Percentiles rank a stretch among this genome's conserved stretches.
Evolutionary conservation across 1,284 basidiomycete genomes (phyloP).

Genomic region (Vanrija sp.): DNA sequence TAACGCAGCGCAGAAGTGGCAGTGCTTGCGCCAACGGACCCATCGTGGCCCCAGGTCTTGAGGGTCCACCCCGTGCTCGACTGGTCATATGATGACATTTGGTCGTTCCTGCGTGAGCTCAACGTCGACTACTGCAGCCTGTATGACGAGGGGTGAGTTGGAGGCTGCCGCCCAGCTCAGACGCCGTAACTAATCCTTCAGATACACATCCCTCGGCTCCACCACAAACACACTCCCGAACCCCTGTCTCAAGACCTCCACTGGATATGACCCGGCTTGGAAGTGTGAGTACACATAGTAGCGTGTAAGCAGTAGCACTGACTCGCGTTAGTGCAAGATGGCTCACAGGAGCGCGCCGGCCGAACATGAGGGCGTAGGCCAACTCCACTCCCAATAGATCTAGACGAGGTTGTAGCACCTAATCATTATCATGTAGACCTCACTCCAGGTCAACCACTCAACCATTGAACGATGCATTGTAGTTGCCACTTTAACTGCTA

Average conservation of each 20-base stretch:
- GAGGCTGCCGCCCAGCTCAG: no score
- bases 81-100: conserved; percentile 86
- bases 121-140: conserved; percentile 78
- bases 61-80: conserved; percentile 94
- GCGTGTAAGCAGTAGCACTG: not conserved
- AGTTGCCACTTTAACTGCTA: not conserved
- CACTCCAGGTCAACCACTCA: not conserved
- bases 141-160: conserved; percentile 79
- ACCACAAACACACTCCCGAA: conserved; percentile 92
- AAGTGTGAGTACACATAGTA: conserved; percentile 24
- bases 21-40: conserved; percentile 72
- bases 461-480: not conserved
- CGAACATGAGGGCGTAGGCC: conserved; percentile 15
- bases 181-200: conserved; percentile 48
- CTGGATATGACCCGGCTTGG: conserved; percentile 38
- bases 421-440: not conserved
- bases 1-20: conserved; percentile 54
- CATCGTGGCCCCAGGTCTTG: conserved; percentile 82
- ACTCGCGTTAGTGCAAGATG: conserved; percentile 55
- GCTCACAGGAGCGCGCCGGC: conserved; percentile 64
- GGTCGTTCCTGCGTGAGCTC: conserved; percentile 76
- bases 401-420: not conserved
- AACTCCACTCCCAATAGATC: not conserved
- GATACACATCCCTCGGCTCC: conserved; percentile 90
- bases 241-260: conserved; percentile 62